Conservation (phyloP, 2,329 filamentous ascomycete species). For the Aspergillus quadricinctus region DNA sequence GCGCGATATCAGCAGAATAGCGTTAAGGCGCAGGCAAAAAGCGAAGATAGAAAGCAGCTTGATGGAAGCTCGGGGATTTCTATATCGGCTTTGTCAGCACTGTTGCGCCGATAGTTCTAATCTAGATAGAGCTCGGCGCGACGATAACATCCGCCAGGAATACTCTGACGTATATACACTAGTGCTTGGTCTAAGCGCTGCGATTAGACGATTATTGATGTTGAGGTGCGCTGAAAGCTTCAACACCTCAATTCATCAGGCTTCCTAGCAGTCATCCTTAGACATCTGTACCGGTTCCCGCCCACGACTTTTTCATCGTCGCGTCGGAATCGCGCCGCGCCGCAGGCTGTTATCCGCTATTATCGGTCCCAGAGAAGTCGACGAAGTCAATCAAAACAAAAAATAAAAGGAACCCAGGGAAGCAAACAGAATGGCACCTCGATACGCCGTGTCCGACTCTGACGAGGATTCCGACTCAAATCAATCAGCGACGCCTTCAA, state of each 20-base stretch:
- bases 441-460: slow-evolving; percentile 29
- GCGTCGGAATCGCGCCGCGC: neutral
- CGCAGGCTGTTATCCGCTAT: neutral
- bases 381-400: neutral
- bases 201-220: neutral
- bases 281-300: neutral
- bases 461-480: slow-evolving; percentile 28
- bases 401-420: neutral
- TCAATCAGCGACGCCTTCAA: slow-evolving; percentile 7
- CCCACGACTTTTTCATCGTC: neutral
- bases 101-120: neutral
- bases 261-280: neutral
- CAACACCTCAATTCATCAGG: neutral
- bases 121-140: neutral
- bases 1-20: neutral
- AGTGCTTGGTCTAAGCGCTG: neutral
- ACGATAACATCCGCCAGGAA: neutral
- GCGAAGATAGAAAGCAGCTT: neutral
- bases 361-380: neutral
- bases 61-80: neutral
- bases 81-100: neutral
- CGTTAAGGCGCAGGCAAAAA: neutral
- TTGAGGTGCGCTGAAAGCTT: neutral
- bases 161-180: neutral
- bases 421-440: slow-evolving; percentile 23